Percentiles rank a stretch among this genome's conserved stretches.
These are phyloP conservation scores for Penicillium brasilianum DNA, from an alignment of 2,329 filamentous ascomycete species.

Conservation along the genomic window DNA sequence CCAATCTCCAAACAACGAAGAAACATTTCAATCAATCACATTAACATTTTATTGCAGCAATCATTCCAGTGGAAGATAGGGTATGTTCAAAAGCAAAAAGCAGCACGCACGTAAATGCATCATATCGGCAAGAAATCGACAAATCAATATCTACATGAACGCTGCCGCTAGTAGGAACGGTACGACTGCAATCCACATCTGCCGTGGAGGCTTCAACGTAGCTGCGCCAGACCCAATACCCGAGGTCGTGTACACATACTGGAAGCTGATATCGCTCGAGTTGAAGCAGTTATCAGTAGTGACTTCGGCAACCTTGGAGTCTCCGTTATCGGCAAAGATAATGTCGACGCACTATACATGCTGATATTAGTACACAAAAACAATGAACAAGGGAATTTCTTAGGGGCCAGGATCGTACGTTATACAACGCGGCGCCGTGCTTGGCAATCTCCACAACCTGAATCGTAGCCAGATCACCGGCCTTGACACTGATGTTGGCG, in stretches of 20 bases:
- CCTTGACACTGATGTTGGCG: constrained; percentile 68
- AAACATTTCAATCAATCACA: background rate
- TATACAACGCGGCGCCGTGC: constrained; percentile 82
- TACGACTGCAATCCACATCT: constrained; percentile 28
- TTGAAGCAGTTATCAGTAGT: constrained; percentile 89
- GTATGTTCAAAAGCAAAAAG: background rate
- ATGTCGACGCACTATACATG: constrained; percentile 83
- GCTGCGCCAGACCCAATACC: constrained; percentile 34
- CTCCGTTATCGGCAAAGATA: constrained; percentile 79
- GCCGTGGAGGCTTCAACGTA: constrained; percentile 22
- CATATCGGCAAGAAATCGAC: background rate
- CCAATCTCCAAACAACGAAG: background rate
- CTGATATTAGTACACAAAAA: background rate
- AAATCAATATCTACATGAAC: constrained; percentile 16
- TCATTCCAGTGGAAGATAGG: background rate
- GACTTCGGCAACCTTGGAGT: constrained; percentile 69
- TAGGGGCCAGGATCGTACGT: constrained; percentile 58
- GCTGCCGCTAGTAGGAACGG: constrained; percentile 34
- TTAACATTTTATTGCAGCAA: constrained; percentile 4
- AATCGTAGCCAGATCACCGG: constrained; percentile 89
- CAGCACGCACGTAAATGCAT: background rate
- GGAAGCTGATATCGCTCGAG: constrained; percentile 75
- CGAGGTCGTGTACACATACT: constrained; percentile 67
- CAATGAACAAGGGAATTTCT: background rate
- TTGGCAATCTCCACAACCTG: constrained; percentile 83